Evolutionary conservation across 345 rosid species (phyloP), one percentile per base, ranked within the genome.

Genomic region (Eucalyptus polybractea): DNA sequence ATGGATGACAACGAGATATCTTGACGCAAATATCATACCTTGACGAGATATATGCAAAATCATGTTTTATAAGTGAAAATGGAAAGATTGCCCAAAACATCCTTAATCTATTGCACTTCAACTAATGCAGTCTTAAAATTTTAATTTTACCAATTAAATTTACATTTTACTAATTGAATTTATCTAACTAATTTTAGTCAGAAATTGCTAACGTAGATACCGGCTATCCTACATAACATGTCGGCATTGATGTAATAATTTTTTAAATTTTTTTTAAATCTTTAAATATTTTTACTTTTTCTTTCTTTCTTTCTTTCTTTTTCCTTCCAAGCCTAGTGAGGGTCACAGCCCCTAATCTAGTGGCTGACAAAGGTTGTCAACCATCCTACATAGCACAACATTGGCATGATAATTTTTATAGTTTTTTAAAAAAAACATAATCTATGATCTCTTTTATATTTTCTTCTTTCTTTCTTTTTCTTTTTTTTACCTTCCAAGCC

Each of bases 191-290:
- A 10, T 24, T 56, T 56, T 56, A 24, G 6, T 13, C 1, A 0
- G 6, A 24, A 24, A 9, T 24, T 0, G 0, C 13, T 10, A 24
- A 9, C 3, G 13, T 56, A 56, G 6, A 9, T 9, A 1, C 10
- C 13, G 2, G 12, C 6, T 5, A 22, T 24, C 29, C 13, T 56
- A 56, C 6, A 2, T 56, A 25, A 56, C 62, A 56, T 22, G 62
- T 24, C 6, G 3, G 6, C 13, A 56, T 56, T 56, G 29, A 56
- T 24, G 29, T 56, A 56, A 10, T 56, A 56, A 9, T 56, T 56
- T 56, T 56, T 56, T 7, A 4, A 53, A 19, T 19, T 56, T 56
- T 54, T 40, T 56, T 56, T 24, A 1, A 24, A 56, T 56, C 13
- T 56, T 2, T 56, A 56, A 56, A 22, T 56, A 2, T 9, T 56